phyloP scores from a whole-genome alignment of 2,329 filamentous ascomycete genomes.

The Grosmannia penicillata region DNA sequence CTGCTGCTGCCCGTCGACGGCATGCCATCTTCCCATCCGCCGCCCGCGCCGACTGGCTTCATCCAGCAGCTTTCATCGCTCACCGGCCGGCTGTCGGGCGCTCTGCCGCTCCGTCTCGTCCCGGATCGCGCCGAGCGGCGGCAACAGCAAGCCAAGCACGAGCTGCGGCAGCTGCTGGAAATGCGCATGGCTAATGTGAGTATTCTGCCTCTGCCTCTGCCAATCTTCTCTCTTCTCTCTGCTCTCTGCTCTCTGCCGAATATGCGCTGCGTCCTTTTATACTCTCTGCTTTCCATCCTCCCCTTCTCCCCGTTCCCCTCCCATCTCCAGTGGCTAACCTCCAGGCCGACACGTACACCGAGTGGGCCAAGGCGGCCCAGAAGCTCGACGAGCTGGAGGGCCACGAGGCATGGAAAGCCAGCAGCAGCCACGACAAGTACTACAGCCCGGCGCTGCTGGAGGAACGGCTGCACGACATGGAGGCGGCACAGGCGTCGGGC shows the following conservation, averaged over 20 bases:
- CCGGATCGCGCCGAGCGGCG: slow-evolving; percentile 2
- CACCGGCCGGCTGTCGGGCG: slow-evolving; percentile 1
- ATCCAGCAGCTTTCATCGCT: slow-evolving; percentile 13
- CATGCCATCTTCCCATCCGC: slow-evolving; percentile 17
- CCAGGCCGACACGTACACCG: slow-evolving; percentile 50
- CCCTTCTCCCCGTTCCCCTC: too few species aligned
- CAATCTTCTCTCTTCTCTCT: neutral
- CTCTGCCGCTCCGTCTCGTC: neutral
- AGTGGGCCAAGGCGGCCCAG: slow-evolving; percentile 63
- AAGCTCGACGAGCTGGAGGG: slow-evolving; percentile 69
- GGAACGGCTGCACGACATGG: slow-evolving; percentile 54
- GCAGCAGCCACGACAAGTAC: slow-evolving; percentile 47
- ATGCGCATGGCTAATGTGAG: slow-evolving; percentile 9
- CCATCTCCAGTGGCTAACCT: too few species aligned
- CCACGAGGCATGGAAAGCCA: slow-evolving; percentile 63
- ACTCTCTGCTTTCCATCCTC: too few species aligned
- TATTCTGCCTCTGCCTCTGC: neutral
- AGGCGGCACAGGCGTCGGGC: slow-evolving; percentile 55
- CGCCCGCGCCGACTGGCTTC: slow-evolving; percentile 22
- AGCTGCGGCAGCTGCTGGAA: slow-evolving; percentile 7
- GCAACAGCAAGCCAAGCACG: neutral
- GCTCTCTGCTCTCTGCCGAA: too few species aligned
- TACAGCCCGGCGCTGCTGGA: slow-evolving; percentile 50
- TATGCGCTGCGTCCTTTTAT: too few species aligned
- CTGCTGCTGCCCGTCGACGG: too few species aligned